Evolutionary conservation across 2,329 filamentous ascomycete species (phyloP), one percentile per base, ranked within the genome.

Genomic region (Sclerotinia borealis): DNA sequence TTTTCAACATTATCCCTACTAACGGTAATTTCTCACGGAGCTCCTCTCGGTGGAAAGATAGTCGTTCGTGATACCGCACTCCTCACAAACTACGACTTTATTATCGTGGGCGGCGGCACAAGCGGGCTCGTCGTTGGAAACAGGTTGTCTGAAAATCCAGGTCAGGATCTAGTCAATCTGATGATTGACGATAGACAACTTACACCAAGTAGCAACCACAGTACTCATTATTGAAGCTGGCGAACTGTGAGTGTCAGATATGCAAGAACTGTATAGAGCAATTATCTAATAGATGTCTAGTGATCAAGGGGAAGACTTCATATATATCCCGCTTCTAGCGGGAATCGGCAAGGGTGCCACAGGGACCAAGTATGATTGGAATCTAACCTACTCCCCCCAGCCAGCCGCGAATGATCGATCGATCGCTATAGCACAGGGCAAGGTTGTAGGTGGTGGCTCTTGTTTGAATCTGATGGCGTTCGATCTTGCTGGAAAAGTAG

Each of bases 341-440:
- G 22, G 22, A 9, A 49, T 59, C 6, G 25, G 34, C 9, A 17
- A 37, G 29, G 60, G 61, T 11, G 52, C 55, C 2, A 17, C 45
- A n/a, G 75, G 75, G 9, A 74, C 75, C 1, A 70, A 75, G 47
- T 79, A 77, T 64, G 77, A 78, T 63, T 79, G 77, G 77, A 76
- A 76, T 17, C 74, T 79, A 36, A 69, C 56, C 4, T 77, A 77
- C 1, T 66, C 70, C 1, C 73, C 75, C 9, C 76, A 79, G 69
- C 72, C 75, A 13, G 54, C 67, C 34, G 5, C 74, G 73, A 63
- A 65, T 29, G 63, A 64, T 29, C 54, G 71, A 51, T 52, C 56
- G 3, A 36, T 71, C 3, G 25, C 62, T 4, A 63, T 65, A 51
- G 72, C 75, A 17, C 71, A 75, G n/a, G 66, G 65, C 13, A 74